Conservation (phyloP, 2,329 filamentous ascomycete species). For the Ampelomyces quisqualis region DNA sequence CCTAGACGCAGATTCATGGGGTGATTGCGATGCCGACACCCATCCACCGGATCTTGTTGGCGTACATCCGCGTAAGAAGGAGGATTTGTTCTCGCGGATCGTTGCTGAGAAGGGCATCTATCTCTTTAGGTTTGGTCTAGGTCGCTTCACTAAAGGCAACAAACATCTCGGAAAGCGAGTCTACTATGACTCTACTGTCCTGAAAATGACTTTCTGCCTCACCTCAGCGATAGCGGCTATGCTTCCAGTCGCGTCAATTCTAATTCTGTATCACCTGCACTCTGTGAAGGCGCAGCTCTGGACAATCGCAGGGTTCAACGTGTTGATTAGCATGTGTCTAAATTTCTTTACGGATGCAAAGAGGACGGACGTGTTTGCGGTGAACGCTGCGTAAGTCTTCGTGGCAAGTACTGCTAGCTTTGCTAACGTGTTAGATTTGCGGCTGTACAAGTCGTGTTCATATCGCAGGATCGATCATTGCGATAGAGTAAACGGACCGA, state of each 20-base stretch:
- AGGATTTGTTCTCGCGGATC: background rate
- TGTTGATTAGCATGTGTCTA: constrained; percentile 15
- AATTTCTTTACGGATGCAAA: constrained; percentile 17
- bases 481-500: no score
- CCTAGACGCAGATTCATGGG: background rate
- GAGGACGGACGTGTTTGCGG: constrained; percentile 18
- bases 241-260: constrained; percentile 16
- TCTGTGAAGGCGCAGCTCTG: constrained; percentile 3
- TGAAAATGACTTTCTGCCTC: constrained; percentile 14
- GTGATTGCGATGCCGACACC: background rate
- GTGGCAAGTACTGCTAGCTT: background rate
- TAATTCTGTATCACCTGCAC: constrained; percentile 5
- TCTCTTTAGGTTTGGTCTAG: background rate
- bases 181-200: constrained; percentile 4
- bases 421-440: background rate
- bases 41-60: background rate
- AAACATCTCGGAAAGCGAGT: background rate
- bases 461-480: background rate
- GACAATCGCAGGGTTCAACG: constrained; percentile 18
- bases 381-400: constrained; percentile 20
- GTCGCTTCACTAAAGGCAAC: background rate
- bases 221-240: constrained; percentile 15
- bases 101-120: background rate
- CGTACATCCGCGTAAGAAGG: background rate
- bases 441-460: constrained; percentile 7